Evolutionary conservation across 164 flowering plant species (phyloP).

Genomic region (Magnolia officinalis): DNA sequence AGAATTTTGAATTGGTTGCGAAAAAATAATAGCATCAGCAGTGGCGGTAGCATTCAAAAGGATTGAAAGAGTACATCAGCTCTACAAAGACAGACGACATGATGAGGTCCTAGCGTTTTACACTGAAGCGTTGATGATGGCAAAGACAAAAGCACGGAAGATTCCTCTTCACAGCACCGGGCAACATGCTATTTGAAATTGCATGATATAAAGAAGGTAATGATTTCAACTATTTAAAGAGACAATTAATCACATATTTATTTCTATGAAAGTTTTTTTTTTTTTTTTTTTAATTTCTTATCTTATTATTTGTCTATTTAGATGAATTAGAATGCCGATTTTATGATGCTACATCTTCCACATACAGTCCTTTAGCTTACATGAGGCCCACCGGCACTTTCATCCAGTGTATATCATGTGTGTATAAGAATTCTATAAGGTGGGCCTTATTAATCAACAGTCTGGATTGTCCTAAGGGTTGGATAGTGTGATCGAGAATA

Average conservation of each 20-base stretch:
- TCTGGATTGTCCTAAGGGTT: too few relatives aligned
- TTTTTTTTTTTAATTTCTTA: too few relatives aligned
- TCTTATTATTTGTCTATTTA: too few relatives aligned
- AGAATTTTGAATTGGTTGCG: background rate
- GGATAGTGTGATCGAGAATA: too few relatives aligned
- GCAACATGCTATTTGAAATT: constrained; percentile 86
- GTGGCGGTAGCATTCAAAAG: constrained; percentile 28
- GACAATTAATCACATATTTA: background rate
- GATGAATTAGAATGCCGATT: too few relatives aligned
- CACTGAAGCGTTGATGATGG: constrained; percentile 76
- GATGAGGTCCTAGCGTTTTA: constrained; percentile 66
- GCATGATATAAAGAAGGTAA: constrained; percentile 71
- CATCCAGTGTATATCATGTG: too few relatives aligned
- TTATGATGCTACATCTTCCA: too few relatives aligned
- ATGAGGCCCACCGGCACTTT: too few relatives aligned
- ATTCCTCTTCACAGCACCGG: constrained; percentile 85
- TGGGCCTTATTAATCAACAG: too few relatives aligned
- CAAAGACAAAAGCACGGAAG: constrained; percentile 68
- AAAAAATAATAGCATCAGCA: background rate
- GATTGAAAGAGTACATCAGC: constrained; percentile 85
- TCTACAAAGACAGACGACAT: constrained; percentile 78
- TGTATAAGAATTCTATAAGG: too few relatives aligned
- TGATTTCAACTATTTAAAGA: background rate
- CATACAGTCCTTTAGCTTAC: too few relatives aligned
- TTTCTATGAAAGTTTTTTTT: too few relatives aligned